A percentile compares a stretch with the other conserved stretches of the same genome.
phyloP scores from a whole-genome alignment of 306 rosid genomes.

The Vicia villosa region DNA sequence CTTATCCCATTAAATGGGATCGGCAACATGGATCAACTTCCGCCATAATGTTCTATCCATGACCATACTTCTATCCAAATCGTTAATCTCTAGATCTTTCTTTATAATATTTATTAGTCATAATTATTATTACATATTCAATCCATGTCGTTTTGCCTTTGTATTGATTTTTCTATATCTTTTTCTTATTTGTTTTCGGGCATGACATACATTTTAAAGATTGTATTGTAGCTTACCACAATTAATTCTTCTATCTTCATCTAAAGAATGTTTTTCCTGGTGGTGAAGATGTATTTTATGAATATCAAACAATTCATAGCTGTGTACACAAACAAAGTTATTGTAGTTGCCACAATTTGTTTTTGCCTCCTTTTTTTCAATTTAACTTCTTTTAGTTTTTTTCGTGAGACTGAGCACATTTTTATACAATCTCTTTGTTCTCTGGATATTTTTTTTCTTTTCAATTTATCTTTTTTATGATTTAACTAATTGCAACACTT shows the following conservation, averaged over 20 bases:
- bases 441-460: not conserved
- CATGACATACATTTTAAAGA: not conserved
- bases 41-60: too few relatives aligned
- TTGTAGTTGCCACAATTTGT: conserved; percentile 4
- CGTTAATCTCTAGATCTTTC: too few relatives aligned
- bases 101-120: too few relatives aligned
- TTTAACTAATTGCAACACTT: not conserved
- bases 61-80: too few relatives aligned
- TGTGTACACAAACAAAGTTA: not conserved
- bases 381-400: conserved; percentile 20
- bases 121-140: not conserved
- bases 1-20: too few relatives aligned
- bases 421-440: not conserved
- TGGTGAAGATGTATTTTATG: conserved; percentile 7
- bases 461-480: not conserved
- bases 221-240: not conserved
- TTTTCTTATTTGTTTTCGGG: conserved; percentile 19
- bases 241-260: not conserved
- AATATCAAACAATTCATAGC: not conserved
- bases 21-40: too few relatives aligned
- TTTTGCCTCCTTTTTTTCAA: not conserved
- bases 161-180: conserved; percentile 7
- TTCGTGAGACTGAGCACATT: not conserved
- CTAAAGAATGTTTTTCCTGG: not conserved
- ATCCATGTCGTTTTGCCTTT: not conserved